Conservation (phyloP, 768 basidiomycete species). For the Tephrocybe sp. region DNA sequence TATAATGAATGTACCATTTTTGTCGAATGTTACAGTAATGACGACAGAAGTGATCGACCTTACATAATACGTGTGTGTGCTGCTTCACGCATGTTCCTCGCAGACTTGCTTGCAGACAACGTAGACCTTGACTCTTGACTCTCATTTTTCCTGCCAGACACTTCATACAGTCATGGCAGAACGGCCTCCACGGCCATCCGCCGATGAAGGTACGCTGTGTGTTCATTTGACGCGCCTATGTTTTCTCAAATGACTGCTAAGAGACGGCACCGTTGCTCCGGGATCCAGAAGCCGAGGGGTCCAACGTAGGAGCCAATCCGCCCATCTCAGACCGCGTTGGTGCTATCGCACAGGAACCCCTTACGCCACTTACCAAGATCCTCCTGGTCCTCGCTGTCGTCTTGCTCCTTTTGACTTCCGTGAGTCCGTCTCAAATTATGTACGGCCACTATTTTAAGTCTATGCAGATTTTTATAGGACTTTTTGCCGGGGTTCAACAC, state of each 20-base stretch:
- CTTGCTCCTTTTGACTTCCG: slow-evolving; percentile 76
- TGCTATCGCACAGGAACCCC: slow-evolving; percentile 65
- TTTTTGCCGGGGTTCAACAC: slow-evolving; percentile 89
- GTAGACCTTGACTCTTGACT: neutral
- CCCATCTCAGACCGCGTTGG: slow-evolving; percentile 48
- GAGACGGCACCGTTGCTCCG: slow-evolving; percentile 66
- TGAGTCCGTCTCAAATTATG: slow-evolving; percentile 20
- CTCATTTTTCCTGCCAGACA: neutral
- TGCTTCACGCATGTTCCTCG: slow-evolving; percentile 1
- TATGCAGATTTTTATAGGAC: slow-evolving; percentile 76
- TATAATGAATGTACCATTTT: too few relatives aligned
- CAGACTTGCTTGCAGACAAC: slow-evolving; percentile 4
- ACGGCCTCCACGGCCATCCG: slow-evolving; percentile 48
- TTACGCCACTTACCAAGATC: slow-evolving; percentile 81
- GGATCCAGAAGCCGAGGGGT: slow-evolving; percentile 40
- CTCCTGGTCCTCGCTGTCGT: slow-evolving; percentile 73
- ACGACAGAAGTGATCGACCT: too few relatives aligned
- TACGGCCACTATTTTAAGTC: neutral
- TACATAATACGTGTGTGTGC: too few relatives aligned
- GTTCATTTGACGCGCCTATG: slow-evolving; percentile 6
- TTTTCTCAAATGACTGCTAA: slow-evolving; percentile 23
- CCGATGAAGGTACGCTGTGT: slow-evolving; percentile 49
- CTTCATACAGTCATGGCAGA: slow-evolving; percentile 43
- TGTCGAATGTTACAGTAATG: too few relatives aligned
- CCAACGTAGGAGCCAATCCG: slow-evolving; percentile 17